Percentiles rank a stretch among this genome's conserved stretches.
Conservation (phyloP, 2,329 filamentous ascomycete genomes). For the Cordyceps fumosorosea region DNA sequence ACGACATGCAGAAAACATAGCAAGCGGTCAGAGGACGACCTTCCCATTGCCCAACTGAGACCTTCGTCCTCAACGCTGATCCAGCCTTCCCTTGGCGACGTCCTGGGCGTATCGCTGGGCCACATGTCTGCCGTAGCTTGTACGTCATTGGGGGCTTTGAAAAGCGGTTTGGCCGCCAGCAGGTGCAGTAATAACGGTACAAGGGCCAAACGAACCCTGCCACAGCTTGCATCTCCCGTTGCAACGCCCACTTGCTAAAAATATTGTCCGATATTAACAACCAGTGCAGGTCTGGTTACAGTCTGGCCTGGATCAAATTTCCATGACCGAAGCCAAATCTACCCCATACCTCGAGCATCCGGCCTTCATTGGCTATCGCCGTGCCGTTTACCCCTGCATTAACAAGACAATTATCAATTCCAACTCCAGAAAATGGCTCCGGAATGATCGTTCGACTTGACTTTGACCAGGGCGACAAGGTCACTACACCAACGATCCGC, state of each 20-base stretch:
- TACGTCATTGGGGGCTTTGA: constrained; percentile 2
- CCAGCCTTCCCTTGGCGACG: not conserved
- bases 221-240: not conserved
- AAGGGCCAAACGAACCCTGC: not conserved
- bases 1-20: not conserved
- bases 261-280: not conserved
- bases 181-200: too few relatives aligned
- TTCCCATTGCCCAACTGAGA: not conserved
- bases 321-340: not conserved
- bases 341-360: not conserved
- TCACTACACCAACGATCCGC: not conserved
- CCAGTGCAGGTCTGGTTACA: not conserved
- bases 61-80: not conserved
- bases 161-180: too few relatives aligned
- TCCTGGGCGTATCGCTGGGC: constrained; percentile 9
- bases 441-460: not conserved
- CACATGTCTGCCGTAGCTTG: constrained; percentile 4
- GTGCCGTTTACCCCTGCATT: not conserved
- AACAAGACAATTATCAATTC: not conserved
- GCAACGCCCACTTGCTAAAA: not conserved
- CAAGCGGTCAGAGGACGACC: not conserved
- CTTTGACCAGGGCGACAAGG: not conserved
- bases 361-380: not conserved
- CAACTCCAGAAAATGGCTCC: not conserved
- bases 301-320: too few relatives aligned